Base-by-base conservation (phyloP, 2,329 filamentous ascomycete species). In the Zasmidium citrigriseum region DNA sequence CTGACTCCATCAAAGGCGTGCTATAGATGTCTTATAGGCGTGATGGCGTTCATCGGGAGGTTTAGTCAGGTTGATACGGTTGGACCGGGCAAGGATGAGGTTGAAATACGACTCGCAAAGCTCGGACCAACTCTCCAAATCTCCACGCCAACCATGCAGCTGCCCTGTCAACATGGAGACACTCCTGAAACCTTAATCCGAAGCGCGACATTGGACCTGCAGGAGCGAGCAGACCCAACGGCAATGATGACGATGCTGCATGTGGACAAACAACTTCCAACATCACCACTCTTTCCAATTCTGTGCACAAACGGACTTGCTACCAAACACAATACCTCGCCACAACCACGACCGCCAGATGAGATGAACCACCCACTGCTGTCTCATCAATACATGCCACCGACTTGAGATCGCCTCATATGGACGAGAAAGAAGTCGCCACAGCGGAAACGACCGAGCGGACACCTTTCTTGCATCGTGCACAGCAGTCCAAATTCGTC, bases 341-440 rank as follows among this genome's bases (percentile, higher is more conserved):
- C n/a, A n/a, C n/a, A n/a, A n/a, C n/a, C n/a, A n/a, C n/a, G n/a
- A n/a, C n/a, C n/a, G n/a, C n/a, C n/a, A n/a, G n/a, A 41, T 41
- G 34, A 41, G 34, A 41, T 41, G 34, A 41, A 9, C 34, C 34
- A 41, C 34, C 14, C 7, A n/a, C 16, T n/a, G 34, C 34, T n/a
- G 4, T n/a, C 34, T 16, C 16, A 9, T 41, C 34, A 41, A 16
- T n/a, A 41, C 7, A 41, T 41, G 34, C 34, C 34, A 16, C 14
- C 7, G 16, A 14, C 14, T 4, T n/a, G 18, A 45, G 46, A 20
- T 22, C 23, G 54, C 46, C 46, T 50, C 27, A 27, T 48, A 57
- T 62, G 56, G 57, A 57, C 52, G 60, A 64, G 54, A 66, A 66
- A 54, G 48, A 52, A 23, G 24, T 22, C 21, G 49, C 46, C 52